Evolutionary conservation across 495 filamentous ascomycete species (phyloP), one percentile per base, ranked within the genome.

Genomic region (Aspergillus bertholletiae): DNA sequence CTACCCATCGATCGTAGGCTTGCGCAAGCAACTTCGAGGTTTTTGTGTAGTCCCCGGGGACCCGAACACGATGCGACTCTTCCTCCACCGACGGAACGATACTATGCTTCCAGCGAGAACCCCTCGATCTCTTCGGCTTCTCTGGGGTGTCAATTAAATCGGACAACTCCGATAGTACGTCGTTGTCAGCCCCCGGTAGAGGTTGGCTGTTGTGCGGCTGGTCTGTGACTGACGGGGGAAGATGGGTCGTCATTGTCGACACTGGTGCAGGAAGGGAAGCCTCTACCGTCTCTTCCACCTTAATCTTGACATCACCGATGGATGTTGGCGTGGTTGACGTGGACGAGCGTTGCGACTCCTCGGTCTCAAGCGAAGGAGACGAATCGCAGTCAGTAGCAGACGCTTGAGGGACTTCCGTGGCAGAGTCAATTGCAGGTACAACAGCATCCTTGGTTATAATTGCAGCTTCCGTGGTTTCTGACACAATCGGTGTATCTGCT

Each of bases 1-100:
- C 80, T 32, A 96, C 87, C 91, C 92, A 96, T 17, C 88, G 87
- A 51, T 84, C 84, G 56, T 87, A 86, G 3, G 85, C 80, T 47
- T 88, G 83, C 0, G 84, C 81, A 5, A 96, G 84, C 1, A 96
- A 76, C 23, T 80, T 69, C 1, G 83, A 78, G 0, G 88, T 92
- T 27, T 88, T 85, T 49, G 85, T 84, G 64, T 92, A 93, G 64
- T 95, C 90, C 0, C 89, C 88, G 0, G 89, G 90, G 0, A 78
- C 69, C 43, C 87, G 76, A 59, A 74, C 66, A 20, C 72, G 56
- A 12, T 73, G 61, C n/a, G 58, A 53, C 26, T 75, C 71, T 20
- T 69, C 65, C 49, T 80, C 78, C 30, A 76, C 72, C 0, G 76
- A 76, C 21, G 72, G 60, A 26, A 78, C 54, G 6, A 80, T 51